phyloP scores from a whole-genome alignment of 1,284 basidiomycete genomes.

The Omphalotus olearius region DNA sequence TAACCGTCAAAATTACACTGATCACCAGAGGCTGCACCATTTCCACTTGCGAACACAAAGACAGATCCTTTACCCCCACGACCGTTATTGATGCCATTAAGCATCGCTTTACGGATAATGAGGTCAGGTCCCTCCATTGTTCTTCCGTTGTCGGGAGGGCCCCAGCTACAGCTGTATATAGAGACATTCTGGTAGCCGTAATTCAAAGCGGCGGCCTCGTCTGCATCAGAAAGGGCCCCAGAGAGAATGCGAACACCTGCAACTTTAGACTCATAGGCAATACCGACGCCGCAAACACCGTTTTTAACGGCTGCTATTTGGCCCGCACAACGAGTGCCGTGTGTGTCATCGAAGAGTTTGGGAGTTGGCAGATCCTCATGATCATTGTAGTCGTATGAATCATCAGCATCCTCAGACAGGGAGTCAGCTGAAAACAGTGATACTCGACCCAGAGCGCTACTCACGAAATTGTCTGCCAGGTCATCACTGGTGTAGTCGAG shows the following conservation, averaged over 20 bases:
- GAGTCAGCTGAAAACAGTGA: conserved; percentile 6
- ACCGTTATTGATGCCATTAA: conserved; percentile 93
- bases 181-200: conserved; percentile 90
- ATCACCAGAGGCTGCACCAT: conserved; percentile 88
- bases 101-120: conserved; percentile 90
- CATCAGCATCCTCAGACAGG: conserved; percentile 66
- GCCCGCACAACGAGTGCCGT: conserved; percentile 97
- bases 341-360: conserved; percentile 87
- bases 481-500: conserved; percentile 89
- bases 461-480: conserved; percentile 86
- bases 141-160: conserved; percentile 92
- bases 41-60: conserved; percentile 98
- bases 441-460: conserved; percentile 27
- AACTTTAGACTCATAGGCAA: conserved; percentile 89
- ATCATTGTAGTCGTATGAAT: conserved; percentile 97
- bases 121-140: conserved; percentile 95
- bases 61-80: conserved; percentile 89
- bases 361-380: conserved; percentile 88
- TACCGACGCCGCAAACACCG: conserved; percentile 91
- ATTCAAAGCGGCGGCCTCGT: conserved; percentile 96
- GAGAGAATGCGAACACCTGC: conserved; percentile 95
- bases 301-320: conserved; percentile 98
- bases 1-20: conserved; percentile 99
- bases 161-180: conserved; percentile 97
- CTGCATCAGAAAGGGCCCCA: conserved; percentile 93